These are phyloP conservation scores for Blumeria hordei DNA, from an alignment of 2,329 filamentous ascomycete genomes.

Conservation along the genomic window DNA sequence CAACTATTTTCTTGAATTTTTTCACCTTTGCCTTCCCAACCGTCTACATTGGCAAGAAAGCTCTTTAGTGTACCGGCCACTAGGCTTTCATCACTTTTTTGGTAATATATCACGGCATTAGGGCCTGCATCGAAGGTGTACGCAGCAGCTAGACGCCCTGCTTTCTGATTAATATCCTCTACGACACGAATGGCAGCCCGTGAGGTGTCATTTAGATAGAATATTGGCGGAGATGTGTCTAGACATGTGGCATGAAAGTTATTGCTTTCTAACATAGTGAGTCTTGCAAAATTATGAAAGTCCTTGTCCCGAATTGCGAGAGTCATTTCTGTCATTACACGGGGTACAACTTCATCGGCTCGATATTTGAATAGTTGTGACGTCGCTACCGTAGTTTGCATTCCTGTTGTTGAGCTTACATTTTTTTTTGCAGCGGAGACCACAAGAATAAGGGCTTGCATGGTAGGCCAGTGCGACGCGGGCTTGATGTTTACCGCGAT, in stretches of 20 bases:
- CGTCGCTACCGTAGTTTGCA: slow-evolving; percentile 90
- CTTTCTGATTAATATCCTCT: slow-evolving; percentile 63
- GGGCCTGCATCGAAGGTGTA: slow-evolving; percentile 97
- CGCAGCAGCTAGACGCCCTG: slow-evolving; percentile 59
- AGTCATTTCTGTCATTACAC: slow-evolving; percentile 67
- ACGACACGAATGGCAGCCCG: slow-evolving; percentile 70
- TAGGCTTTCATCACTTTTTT: slow-evolving; percentile 47
- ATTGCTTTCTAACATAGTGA: slow-evolving; percentile 95
- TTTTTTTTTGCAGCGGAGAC: slow-evolving; percentile 89
- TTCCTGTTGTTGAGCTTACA: slow-evolving; percentile 74
- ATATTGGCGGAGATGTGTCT: slow-evolving; percentile 91
- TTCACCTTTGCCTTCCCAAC: slow-evolving; percentile 40
- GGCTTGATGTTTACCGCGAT: slow-evolving; percentile 72
- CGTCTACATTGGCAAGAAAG: slow-evolving; percentile 35
- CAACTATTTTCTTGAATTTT: slow-evolving; percentile 18
- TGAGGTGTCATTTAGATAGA: slow-evolving; percentile 92
- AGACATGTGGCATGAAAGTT: slow-evolving; percentile 88
- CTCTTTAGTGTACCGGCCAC: slow-evolving; percentile 61
- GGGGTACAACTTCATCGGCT: slow-evolving; percentile 52
- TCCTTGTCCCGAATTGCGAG: slow-evolving; percentile 53
- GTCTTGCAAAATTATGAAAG: slow-evolving; percentile 65
- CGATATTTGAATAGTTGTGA: slow-evolving; percentile 68
- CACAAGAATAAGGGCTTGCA: slow-evolving; percentile 80
- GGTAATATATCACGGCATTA: slow-evolving; percentile 91
- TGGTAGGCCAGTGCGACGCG: slow-evolving; percentile 78